These are phyloP conservation scores for Saprolegnia diclina DNA, from an alignment of 352 stramenopile genomes.

Conservation along the genomic window DNA sequence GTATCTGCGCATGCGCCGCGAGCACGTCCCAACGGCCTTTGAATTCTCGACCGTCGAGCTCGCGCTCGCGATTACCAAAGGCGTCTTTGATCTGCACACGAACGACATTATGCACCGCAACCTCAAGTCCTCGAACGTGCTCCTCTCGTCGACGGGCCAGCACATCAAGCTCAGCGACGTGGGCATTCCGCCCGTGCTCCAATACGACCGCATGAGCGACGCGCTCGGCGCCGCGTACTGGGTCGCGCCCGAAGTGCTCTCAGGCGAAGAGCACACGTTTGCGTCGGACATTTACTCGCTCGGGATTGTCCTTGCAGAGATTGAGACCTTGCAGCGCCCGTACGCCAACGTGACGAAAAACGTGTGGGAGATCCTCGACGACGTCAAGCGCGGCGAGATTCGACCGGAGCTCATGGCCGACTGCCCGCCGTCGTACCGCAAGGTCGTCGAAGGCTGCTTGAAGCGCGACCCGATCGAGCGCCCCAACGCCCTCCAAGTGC, in stretches of 20 bases:
- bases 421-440: constrained; percentile 43
- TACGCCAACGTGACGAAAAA: constrained; percentile 3
- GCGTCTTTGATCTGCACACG: constrained; percentile 35
- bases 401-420: constrained; percentile 62
- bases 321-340: constrained; percentile 12
- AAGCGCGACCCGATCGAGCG: constrained; percentile 53
- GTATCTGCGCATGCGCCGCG: constrained; percentile 24
- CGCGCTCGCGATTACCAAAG: constrained; percentile 34
- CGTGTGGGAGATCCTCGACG: constrained; percentile 8
- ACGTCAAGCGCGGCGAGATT: constrained; percentile 40
- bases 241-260: constrained; percentile 18
- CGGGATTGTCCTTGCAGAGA: constrained; percentile 14
- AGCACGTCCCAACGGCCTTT: constrained; percentile 31
- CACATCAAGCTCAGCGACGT: constrained; percentile 37
- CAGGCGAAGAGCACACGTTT: not conserved
- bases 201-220: constrained; percentile 1
- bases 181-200: not conserved
- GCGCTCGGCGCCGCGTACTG: constrained; percentile 29
- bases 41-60: constrained; percentile 12
- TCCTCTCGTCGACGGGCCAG: constrained; percentile 33
- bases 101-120: constrained; percentile 41
- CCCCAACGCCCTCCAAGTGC: constrained; percentile 37
- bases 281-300: constrained; percentile 18
- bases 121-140: constrained; percentile 44
- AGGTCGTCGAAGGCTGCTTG: constrained; percentile 51